A percentile compares a stretch with the other conserved stretches of the same genome.
Conservation (phyloP, 305 asterid species). For the Rubia tinctorum region DNA sequence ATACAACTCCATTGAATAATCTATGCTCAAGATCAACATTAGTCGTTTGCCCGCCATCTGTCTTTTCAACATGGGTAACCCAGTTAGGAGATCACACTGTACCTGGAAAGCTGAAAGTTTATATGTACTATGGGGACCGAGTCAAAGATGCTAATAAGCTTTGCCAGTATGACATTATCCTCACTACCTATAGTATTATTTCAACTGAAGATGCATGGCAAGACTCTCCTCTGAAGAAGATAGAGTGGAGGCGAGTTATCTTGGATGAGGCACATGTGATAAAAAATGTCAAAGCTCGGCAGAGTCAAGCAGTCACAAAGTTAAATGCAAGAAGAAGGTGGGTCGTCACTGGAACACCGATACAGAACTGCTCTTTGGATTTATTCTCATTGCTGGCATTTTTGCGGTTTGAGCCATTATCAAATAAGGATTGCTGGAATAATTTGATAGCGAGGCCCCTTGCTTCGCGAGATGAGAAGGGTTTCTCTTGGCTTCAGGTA, state of each 20-base stretch:
- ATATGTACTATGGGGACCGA: slow-evolving; percentile 89
- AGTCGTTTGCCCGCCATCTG: slow-evolving; percentile 88
- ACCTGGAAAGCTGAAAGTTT: slow-evolving; percentile 58
- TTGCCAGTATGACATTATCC: slow-evolving; percentile 67
- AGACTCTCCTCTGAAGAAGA: slow-evolving; percentile 66
- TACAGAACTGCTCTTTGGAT: slow-evolving; percentile 78
- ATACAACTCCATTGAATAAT: slow-evolving; percentile 21
- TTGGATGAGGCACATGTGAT: slow-evolving; percentile 95
- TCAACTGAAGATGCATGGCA: slow-evolving; percentile 51
- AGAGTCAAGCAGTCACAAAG: slow-evolving; percentile 73
- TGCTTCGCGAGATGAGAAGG: slow-evolving; percentile 69
- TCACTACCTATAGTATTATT: slow-evolving; percentile 78
- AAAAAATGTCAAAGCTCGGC: slow-evolving; percentile 70
- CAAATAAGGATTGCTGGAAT: slow-evolving; percentile 71
- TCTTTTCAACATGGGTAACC: slow-evolving; percentile 77
- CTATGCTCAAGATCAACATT: slow-evolving; percentile 53
- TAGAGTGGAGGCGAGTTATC: slow-evolving; percentile 90
- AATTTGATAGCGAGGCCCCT: slow-evolving; percentile 82
- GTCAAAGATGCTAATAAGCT: slow-evolving; percentile 65
- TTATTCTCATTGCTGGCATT: slow-evolving; percentile 78
- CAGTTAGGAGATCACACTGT: slow-evolving; percentile 83
- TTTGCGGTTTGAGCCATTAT: slow-evolving; percentile 86
- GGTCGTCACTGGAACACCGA: slow-evolving; percentile 94
- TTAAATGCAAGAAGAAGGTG: slow-evolving; percentile 79
- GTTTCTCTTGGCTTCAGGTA: slow-evolving; percentile 82